phyloP scores from a whole-genome alignment of 2,329 filamentous ascomycete genomes.

The Furcasterigmium furcatum region DNA sequence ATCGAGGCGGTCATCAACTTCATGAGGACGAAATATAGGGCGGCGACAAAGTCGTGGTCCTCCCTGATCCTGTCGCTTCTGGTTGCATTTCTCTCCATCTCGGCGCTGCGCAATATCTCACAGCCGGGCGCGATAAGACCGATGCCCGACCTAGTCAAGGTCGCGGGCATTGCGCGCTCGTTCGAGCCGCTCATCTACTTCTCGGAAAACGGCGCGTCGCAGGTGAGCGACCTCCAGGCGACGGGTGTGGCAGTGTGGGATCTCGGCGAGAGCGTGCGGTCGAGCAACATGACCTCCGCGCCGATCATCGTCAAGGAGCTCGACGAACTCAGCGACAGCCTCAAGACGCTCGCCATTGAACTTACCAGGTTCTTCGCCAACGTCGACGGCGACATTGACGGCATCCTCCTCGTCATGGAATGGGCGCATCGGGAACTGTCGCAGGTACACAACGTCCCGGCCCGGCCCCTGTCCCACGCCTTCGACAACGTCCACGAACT shows the following conservation, averaged over 20 bases:
- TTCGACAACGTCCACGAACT: slow-evolving; percentile 83
- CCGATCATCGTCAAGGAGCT: slow-evolving; percentile 82
- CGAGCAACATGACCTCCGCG: slow-evolving; percentile 87
- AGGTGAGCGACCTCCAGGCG: slow-evolving; percentile 85
- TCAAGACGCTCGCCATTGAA: slow-evolving; percentile 81
- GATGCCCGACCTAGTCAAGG: slow-evolving; percentile 83
- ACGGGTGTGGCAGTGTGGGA: slow-evolving; percentile 95
- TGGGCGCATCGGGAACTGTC: slow-evolving; percentile 87
- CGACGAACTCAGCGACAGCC: slow-evolving; percentile 79
- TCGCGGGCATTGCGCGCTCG: slow-evolving; percentile 82
- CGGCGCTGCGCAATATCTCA: slow-evolving; percentile 63
- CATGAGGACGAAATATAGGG: slow-evolving; percentile 55
- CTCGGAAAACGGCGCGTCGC: slow-evolving; percentile 81
- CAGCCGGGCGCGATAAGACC: slow-evolving; percentile 64
- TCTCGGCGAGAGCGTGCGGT: slow-evolving; percentile 82
- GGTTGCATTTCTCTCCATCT: slow-evolving; percentile 60
- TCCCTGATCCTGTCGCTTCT: slow-evolving; percentile 62
- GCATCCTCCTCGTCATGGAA: slow-evolving; percentile 92
- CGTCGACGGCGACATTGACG: slow-evolving; percentile 89
- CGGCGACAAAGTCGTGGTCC: slow-evolving; percentile 66
- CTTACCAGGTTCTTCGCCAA: slow-evolving; percentile 90
- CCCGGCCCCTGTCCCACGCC: slow-evolving; percentile 63
- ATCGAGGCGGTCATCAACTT: slow-evolving; percentile 71
- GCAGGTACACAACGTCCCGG: slow-evolving; percentile 60
- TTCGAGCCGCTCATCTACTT: slow-evolving; percentile 96